These are phyloP conservation scores for Asterophora lycoperdoides DNA, from an alignment of 768 basidiomycete species.

Conservation along the genomic window DNA sequence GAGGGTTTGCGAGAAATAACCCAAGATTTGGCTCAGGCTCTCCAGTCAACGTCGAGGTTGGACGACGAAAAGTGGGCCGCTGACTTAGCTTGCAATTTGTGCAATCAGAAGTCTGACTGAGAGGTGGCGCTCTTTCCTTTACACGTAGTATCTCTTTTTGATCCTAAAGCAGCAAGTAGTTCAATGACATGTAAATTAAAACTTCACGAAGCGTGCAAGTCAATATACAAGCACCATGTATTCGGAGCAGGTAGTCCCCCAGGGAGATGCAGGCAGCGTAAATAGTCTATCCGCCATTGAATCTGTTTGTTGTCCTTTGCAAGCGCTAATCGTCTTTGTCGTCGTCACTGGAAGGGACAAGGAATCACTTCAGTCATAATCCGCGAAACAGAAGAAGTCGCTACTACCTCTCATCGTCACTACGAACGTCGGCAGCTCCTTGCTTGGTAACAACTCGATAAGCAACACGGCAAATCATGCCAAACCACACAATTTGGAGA, in stretches of 20 bases:
- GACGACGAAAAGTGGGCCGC: too few relatives aligned
- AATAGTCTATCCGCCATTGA: background rate
- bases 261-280: background rate
- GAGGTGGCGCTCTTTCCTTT: too few relatives aligned
- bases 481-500: conserved; percentile 82
- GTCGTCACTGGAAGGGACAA: conserved; percentile 23
- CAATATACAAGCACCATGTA: conserved; percentile 4
- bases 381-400: background rate
- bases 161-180: too few relatives aligned
- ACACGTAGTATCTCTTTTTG: too few relatives aligned
- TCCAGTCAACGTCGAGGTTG: too few relatives aligned
- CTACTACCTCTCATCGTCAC: conserved; percentile 71
- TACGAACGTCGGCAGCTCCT: conserved; percentile 80
- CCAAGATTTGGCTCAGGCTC: too few relatives aligned
- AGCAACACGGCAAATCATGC: conserved; percentile 81
- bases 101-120: too few relatives aligned
- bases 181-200: too few relatives aligned
- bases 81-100: too few relatives aligned
- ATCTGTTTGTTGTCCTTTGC: conserved; percentile 3
- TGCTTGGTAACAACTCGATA: conserved; percentile 68
- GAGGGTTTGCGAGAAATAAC: too few relatives aligned
- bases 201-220: too few relatives aligned
- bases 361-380: conserved; percentile 7
- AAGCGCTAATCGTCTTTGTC: conserved; percentile 28
- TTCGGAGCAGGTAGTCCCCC: background rate